phyloP scores from a whole-genome alignment of 2,329 filamentous ascomycete species.

The Dactylellina parvicollis region DNA sequence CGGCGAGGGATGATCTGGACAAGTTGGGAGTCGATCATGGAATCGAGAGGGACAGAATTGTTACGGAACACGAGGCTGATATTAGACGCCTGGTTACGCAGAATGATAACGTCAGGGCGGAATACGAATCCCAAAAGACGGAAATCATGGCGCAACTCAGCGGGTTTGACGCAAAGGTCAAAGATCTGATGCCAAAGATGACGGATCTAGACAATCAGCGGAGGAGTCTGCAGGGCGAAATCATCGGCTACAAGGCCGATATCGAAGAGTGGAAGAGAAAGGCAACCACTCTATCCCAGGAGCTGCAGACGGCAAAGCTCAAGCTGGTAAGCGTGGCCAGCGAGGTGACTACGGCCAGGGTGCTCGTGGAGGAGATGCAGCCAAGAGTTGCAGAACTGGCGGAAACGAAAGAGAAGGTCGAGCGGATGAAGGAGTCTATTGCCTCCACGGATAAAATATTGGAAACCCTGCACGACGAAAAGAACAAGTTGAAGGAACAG shows the following conservation, averaged over 20 bases:
- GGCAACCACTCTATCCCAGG: background rate
- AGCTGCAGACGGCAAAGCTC: slow-evolving; percentile 3
- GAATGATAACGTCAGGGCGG: slow-evolving; percentile 7
- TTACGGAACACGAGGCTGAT: slow-evolving; percentile 5
- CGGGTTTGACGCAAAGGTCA: background rate
- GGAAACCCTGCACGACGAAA: slow-evolving; percentile 23
- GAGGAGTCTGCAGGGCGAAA: slow-evolving; percentile 2
- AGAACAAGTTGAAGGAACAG: slow-evolving; percentile 20
- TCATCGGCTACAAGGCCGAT: slow-evolving; percentile 2
- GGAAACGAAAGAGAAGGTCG: slow-evolving; percentile 7
- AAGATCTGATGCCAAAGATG: slow-evolving; percentile 2
- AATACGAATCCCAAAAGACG: slow-evolving; percentile 23
- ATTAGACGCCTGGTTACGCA: background rate
- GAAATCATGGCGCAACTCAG: slow-evolving; percentile 9
- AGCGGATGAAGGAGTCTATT: slow-evolving; percentile 18
- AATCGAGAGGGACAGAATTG: slow-evolving; percentile 2
- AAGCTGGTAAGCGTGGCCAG: slow-evolving; percentile 12
- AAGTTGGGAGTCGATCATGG: slow-evolving; percentile 13
- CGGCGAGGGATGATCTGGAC: slow-evolving; percentile 26
- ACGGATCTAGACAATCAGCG: background rate
- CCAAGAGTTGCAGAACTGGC: slow-evolving; percentile 4
- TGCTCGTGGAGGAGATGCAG: slow-evolving; percentile 15
- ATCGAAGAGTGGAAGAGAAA: slow-evolving; percentile 7
- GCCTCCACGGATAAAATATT: slow-evolving; percentile 14
- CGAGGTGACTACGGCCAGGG: slow-evolving; percentile 11